Evolutionary conservation across 2,329 filamentous ascomycete species (phyloP), one percentile per base, ranked within the genome.

Genomic region (Diaporthe ampelina): DNA sequence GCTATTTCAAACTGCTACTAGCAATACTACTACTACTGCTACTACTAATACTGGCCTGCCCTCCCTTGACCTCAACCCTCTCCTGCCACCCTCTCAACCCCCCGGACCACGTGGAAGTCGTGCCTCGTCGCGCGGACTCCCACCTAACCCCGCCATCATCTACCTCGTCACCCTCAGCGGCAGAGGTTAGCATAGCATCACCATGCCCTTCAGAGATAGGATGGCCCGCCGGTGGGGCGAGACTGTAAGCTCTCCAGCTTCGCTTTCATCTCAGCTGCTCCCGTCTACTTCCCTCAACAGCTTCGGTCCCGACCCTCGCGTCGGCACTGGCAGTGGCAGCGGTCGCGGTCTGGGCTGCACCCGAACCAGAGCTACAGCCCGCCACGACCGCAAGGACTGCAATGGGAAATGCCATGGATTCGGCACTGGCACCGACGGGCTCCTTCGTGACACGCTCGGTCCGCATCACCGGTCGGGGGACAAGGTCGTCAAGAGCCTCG

Each of bases 191-290:
- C 57, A 63, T 40, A 48, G 15, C 57, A 63, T 40, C 74, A 72
- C 75, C 68, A 81, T 81, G 80, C 79, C 80, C 37, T 80, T 82
- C 73, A 77, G 80, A 61, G 80, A 81, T 43, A 75, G 77, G 37
- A 84, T 87, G 81, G 85, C 85, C 70, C 86, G 86, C 79, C 85
- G 85, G 68, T 85, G 87, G 75, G 86, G 86, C 79, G 86, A 87
- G 77, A 83, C 85, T 77, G 85, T 86, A 83, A 79, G 85, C 76
- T 57, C 59, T 45, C 75, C 75, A 61, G 75, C 76, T 68, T 76
- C 74, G 57, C 59, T 74, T 80, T 75, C 75, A 72, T 73, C 73
- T 76, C 76, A 43, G 76, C 73, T 76, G 70, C 29, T 74, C 76
- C 73, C 73, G 69, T 58, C 72, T 70, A 57, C 40, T 74, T 58